Percentiles rank a stretch among this genome's conserved stretches.
These are phyloP conservation scores for Chrysosporium queenslandicum DNA, from an alignment of 2,329 filamentous ascomycete species.

Conservation along the genomic window DNA sequence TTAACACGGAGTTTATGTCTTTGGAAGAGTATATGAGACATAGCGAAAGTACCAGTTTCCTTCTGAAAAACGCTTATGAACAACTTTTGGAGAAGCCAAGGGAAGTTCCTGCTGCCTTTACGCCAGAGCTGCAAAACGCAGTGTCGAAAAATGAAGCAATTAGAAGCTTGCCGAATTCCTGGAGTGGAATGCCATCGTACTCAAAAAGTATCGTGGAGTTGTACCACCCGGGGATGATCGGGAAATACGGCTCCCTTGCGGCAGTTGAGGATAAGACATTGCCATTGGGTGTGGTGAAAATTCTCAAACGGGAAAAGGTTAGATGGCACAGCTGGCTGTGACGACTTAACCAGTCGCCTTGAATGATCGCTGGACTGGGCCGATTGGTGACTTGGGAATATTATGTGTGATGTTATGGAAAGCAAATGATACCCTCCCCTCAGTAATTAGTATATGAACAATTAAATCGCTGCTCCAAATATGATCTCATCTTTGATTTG, in stretches of 20 bases:
- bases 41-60: conserved; percentile 27
- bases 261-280: conserved; percentile 35
- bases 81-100: conserved; percentile 26
- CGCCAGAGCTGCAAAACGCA: conserved; percentile 22
- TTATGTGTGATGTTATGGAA: neutral
- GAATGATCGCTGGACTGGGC: neutral
- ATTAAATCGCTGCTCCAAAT: neutral
- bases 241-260: conserved; percentile 32
- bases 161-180: conserved; percentile 18
- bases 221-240: conserved; percentile 34
- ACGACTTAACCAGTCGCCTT: neutral
- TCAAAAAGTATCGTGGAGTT: conserved; percentile 37
- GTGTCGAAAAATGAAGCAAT: conserved; percentile 18
- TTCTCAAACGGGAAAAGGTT: conserved; percentile 33
- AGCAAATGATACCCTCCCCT: neutral
- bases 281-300: conserved; percentile 36
- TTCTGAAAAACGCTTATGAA: conserved; percentile 26
- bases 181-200: conserved; percentile 32
- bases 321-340: conserved; percentile 32
- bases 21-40: conserved; percentile 33
- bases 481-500: no score
- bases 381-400: neutral
- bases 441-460: conserved; percentile 3
- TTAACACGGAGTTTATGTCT: conserved; percentile 26
- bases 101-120: conserved; percentile 25